Evolutionary conservation across 148 eudicot genomes (phyloP), one percentile per base, ranked within the genome.

Genomic region (Arctostaphylos glauca): DNA sequence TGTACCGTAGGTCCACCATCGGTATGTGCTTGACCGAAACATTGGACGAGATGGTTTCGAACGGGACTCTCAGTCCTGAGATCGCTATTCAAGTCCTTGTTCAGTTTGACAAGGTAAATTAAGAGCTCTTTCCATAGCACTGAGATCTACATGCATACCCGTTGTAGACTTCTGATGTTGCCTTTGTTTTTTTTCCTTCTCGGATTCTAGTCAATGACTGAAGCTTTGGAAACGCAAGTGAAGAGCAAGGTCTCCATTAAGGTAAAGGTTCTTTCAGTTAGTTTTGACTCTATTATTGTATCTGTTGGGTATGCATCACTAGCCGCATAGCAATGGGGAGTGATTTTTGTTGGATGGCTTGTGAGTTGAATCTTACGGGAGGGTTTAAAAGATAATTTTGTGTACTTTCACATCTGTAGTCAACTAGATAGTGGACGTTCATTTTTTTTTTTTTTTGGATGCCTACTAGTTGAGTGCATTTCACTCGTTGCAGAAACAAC

Each of bases 21-120:
- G 98, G 98, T 18, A 92, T 95, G 98, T 94, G 98, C 82, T 87
- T 95, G 90, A 95, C 98, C 1, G 98, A 95, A 83, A 95, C 98
- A 3, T 82, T 95, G 80, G 98, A 95, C 85, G 96, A 95, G 85
- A 94, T 95, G 98, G 98, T 95, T 79, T 90, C 91, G 13, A 87
- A 59, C 80, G 95, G 95, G 7, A 64, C 76, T 81, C 94, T 95
- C 44, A 92, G 91, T 85, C 98, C 98, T 44, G 96, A 95, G 75
- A 93, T 91, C 12, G 98, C 98, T 38, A 95, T 95, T 82, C 94
- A 95, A 90, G 96, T 94, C 64, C 96, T 95, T 76, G 94, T 95
- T 78, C 98, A 95, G 86, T 95, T 95, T 16, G 98, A 94, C 50
- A 91, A 92, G 98, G 98, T 92, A 12, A 54, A 14, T 19, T 5